phyloP scores from a whole-genome alignment of 2,329 filamentous ascomycete genomes.

The Acrocalymma vagum region DNA sequence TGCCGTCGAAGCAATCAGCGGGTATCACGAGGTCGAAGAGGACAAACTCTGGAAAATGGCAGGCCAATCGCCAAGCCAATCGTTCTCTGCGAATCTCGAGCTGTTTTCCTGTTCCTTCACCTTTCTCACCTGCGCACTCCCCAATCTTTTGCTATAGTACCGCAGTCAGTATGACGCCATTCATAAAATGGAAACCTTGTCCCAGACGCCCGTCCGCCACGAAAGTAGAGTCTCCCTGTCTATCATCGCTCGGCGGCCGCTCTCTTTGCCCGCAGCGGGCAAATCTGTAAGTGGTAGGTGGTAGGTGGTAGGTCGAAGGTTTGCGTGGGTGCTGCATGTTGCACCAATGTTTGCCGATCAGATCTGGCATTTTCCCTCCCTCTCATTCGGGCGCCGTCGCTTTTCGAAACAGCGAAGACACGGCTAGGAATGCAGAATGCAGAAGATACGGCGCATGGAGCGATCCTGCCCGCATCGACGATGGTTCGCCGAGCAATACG shows the following conservation, averaged over 20 bases:
- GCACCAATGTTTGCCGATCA: constrained; percentile 16
- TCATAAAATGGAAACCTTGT: constrained; percentile 12
- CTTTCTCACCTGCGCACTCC: background rate
- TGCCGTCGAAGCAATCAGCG: constrained; percentile 11
- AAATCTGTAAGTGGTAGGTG: constrained; percentile 8
- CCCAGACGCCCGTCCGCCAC: no score
- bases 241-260: no score
- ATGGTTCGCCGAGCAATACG: no score
- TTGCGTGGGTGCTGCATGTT: constrained; percentile 9
- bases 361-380: constrained; percentile 9
- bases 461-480: constrained; percentile 1
- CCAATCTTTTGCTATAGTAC: constrained; percentile 6
- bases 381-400: constrained; percentile 10
- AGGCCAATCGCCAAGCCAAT: background rate
- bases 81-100: background rate
- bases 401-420: constrained; percentile 8
- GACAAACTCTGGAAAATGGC: constrained; percentile 1
- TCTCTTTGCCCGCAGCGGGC: no score
- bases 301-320: constrained; percentile 12
- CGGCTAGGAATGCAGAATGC: constrained; percentile 4
- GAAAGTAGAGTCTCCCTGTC: no score
- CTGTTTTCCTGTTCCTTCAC: background rate
- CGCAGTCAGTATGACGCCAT: constrained; percentile 20
- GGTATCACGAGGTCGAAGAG: constrained; percentile 2
- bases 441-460: background rate